Evolutionary conservation across 306 rosid species (phyloP), one percentile per base, ranked within the genome.

Genomic region (Trichosanthes truncata): DNA sequence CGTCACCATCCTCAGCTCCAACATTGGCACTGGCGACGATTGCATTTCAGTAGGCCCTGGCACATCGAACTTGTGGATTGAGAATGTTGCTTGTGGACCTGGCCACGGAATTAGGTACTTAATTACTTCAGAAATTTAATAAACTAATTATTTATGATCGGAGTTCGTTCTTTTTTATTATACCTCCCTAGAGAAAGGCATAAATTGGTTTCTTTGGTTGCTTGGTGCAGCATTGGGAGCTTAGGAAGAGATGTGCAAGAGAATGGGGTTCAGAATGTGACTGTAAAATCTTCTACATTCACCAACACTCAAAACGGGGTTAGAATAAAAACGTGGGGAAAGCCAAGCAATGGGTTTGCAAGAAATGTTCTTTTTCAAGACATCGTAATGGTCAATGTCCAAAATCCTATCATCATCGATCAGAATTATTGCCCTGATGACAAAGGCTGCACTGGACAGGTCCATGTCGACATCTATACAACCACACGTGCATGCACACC

Each of bases 281-380:
- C 91, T 9, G 57, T 91, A 11, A 87, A 80, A 9, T 36, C 85
- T 25, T 79, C 91, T 3, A 80, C 83, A 3, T 90, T 92, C 61
- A 76, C 61, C 12, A 88, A 88, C 15, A 81, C 93, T 0, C 87
- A 89, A 21, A 92, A 92, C 61, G 97, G 97, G 7, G 83, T 92
- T 4, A 61, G 97, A 60, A 92, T 92, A 25, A 92, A 92, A 67
- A 21, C 95, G 51, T 92, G 97, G 97, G 97, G 88, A 9, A 80
- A 90, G 79, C 88, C 92, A 40, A 90, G 92, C 66, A 81, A 29
- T 9, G 87, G 88, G 9, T 80, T 77, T 81, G 93, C 83, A 0
- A 83, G 33, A 38, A 84, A 86, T 76, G 41, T 92, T 77, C 36
- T 86, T 10, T 92, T 89, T 80, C 89, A 89, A 77, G 81, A 89